Evolutionary conservation across 345 rosid species (phyloP).

Genomic region (Psidium friedrichsthalianum): DNA sequence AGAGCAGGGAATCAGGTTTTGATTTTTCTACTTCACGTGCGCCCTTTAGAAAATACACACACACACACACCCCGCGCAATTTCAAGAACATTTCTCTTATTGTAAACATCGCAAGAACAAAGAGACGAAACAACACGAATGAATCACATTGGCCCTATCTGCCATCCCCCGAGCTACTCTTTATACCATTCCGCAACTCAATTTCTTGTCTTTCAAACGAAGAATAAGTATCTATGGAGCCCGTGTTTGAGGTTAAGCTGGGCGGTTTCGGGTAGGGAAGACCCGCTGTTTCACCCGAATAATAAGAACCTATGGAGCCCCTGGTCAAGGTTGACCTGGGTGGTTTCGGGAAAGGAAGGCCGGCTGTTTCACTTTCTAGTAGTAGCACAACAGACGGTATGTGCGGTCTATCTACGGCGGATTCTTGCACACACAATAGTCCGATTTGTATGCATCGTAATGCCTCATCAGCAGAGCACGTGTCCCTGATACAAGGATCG

Average conservation of each 20-base stretch:
- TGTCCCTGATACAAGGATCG: constrained; percentile 33
- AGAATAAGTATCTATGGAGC: not conserved
- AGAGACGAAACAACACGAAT: not conserved
- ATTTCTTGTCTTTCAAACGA: not conserved
- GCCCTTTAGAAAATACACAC: not conserved
- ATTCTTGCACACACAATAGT: constrained; percentile 76
- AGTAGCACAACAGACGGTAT: constrained; percentile 55
- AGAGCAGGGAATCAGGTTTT: not conserved
- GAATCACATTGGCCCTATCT: not conserved
- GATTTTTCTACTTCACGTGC: not conserved
- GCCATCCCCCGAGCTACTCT: not conserved
- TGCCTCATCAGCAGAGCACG: constrained; percentile 29
- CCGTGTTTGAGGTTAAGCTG: not conserved
- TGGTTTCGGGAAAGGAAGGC: constrained; percentile 41
- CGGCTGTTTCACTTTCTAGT: constrained; percentile 58
- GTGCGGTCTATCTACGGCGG: constrained; percentile 50
- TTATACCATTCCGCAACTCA: not conserved
- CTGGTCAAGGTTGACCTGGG: constrained; percentile 47
- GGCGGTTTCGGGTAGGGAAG: not conserved
- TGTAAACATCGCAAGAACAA: not conserved
- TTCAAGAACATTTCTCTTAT: not conserved
- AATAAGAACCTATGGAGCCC: constrained; percentile 24
- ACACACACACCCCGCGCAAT: no score
- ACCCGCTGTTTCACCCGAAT: not conserved
- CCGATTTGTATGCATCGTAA: constrained; percentile 71